These are phyloP conservation scores for Monosporascus sp. DNA, from an alignment of 2,329 filamentous ascomycete genomes.

Conservation along the genomic window DNA sequence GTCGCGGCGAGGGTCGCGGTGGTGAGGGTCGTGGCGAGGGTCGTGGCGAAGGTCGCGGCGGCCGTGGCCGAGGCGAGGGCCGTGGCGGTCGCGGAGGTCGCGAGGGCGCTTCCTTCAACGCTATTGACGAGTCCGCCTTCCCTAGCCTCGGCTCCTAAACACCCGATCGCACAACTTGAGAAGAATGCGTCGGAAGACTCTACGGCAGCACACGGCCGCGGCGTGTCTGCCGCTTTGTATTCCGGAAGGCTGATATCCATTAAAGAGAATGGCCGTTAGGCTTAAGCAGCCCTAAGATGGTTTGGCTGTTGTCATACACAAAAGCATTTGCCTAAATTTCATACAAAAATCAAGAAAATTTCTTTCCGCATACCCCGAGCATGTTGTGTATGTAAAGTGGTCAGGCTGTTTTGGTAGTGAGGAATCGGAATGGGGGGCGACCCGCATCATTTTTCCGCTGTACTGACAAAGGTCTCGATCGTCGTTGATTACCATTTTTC, in stretches of 20 bases:
- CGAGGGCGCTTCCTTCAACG: slow-evolving; percentile 48
- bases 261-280: slow-evolving; percentile 3
- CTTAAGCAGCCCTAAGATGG: slow-evolving; percentile 9
- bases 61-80: slow-evolving; percentile 38
- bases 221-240: slow-evolving; percentile 12
- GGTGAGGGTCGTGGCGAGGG: slow-evolving; percentile 46
- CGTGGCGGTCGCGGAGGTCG: slow-evolving; percentile 43
- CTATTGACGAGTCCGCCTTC: slow-evolving; percentile 54
- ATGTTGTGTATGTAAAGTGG: slow-evolving; percentile 16
- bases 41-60: slow-evolving; percentile 40
- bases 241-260: slow-evolving; percentile 11
- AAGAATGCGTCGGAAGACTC: slow-evolving; percentile 7
- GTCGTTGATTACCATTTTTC: slow-evolving; percentile 15
- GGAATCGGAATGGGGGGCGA: slow-evolving; percentile 10
- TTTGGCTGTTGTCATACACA: slow-evolving; percentile 19
- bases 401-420: slow-evolving; percentile 17
- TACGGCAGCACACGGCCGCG: slow-evolving; percentile 7
- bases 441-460: slow-evolving; percentile 20
- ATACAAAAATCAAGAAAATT: slow-evolving; percentile 25
- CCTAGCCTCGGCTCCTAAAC: slow-evolving; percentile 53
- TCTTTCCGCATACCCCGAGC: slow-evolving; percentile 19
- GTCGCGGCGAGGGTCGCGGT: slow-evolving; percentile 42
- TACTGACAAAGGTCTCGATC: slow-evolving; percentile 23
- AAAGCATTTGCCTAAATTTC: slow-evolving; percentile 15
- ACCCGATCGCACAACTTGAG: not conserved